Conservation (phyloP, 1,284 basidiomycete species). For the Leccinum angustisporum region DNA sequence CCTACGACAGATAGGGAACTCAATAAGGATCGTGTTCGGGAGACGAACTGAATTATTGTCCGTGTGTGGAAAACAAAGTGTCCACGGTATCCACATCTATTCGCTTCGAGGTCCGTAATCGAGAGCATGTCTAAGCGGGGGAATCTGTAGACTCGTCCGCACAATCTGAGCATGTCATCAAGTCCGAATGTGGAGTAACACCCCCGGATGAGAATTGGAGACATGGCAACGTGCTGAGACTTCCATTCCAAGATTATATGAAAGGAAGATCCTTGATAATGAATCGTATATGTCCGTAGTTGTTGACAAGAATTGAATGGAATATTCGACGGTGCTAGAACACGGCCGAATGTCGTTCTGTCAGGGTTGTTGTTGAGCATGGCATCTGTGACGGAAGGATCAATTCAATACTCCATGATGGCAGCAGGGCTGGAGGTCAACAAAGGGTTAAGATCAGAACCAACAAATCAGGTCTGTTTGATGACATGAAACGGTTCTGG, state of each 20-base stretch:
- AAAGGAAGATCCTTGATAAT: not conserved
- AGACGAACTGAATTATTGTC: not conserved
- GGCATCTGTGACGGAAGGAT: conserved; percentile 1
- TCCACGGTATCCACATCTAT: not conserved
- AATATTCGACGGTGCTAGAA: not conserved
- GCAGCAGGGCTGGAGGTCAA: not conserved
- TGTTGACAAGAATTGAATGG: not conserved
- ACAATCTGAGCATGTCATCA: conserved; percentile 14
- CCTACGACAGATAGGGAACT: not conserved
- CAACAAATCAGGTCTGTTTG: not conserved
- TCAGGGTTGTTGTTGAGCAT: conserved; percentile 5
- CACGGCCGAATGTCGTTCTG: not conserved
- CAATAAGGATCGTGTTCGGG: not conserved
- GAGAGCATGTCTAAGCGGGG: not conserved
- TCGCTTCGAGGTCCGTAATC: not conserved
- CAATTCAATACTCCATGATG: not conserved
- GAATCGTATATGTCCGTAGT: not conserved
- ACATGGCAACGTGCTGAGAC: not conserved
- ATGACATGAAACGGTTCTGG: not conserved
- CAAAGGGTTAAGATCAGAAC: not conserved
- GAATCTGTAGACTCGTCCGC: conserved; percentile 8
- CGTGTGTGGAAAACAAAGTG: not conserved
- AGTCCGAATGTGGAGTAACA: not conserved
- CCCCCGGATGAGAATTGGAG: not conserved
- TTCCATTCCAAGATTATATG: not conserved